Evolutionary conservation across 2,329 filamentous ascomycete genomes (phyloP).

Genomic region (Aphanoascus verrucosus): DNA sequence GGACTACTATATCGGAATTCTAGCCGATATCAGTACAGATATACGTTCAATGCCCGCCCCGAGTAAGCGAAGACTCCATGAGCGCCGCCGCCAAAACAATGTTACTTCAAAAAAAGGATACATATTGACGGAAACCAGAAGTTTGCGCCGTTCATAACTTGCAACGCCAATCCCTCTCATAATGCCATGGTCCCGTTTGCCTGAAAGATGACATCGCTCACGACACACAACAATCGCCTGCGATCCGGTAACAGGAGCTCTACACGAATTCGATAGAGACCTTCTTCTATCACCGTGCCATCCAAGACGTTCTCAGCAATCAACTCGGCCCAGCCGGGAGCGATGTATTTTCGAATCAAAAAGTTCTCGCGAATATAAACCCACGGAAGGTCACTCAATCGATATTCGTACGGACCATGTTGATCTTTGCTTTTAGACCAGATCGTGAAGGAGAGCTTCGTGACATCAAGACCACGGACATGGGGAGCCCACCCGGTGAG

Average conservation of each 20-base stretch:
- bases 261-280: constrained; percentile 2
- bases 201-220: background rate
- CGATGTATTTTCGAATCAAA: background rate
- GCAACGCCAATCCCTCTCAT: background rate
- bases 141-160: background rate
- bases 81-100: background rate
- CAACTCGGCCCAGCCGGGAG: constrained; percentile 5
- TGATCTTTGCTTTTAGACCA: background rate
- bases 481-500: constrained; percentile 3
- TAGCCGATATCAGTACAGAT: constrained; percentile 16
- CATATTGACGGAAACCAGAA: background rate
- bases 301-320: constrained; percentile 2
- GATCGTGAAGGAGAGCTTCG: constrained; percentile 1
- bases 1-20: constrained; percentile 39
- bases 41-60: background rate
- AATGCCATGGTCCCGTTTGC: background rate
- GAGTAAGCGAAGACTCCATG: no score
- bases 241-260: constrained; percentile 2
- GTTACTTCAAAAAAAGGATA: background rate
- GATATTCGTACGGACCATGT: constrained; percentile 1
- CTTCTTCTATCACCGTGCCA: background rate
- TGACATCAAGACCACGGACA: background rate
- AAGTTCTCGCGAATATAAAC: constrained; percentile 7
- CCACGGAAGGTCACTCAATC: constrained; percentile 3
- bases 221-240: constrained; percentile 2